Conservation (phyloP, 2,329 filamentous ascomycete genomes). For the Pseudogymnoascus sp. region DNA sequence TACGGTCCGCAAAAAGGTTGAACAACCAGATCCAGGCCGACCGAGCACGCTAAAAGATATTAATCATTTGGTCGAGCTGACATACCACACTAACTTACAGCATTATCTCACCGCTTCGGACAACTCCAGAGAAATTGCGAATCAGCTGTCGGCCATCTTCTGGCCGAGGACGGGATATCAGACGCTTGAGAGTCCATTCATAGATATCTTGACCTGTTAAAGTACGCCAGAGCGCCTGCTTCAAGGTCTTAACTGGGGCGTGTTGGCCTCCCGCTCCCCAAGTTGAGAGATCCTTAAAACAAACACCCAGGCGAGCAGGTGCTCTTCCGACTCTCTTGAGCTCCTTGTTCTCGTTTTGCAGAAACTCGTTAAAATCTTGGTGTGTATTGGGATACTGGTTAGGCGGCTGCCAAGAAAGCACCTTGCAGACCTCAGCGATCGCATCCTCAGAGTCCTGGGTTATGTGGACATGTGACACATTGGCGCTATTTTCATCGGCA, state of each 20-base stretch:
- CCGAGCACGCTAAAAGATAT: constrained; percentile 43
- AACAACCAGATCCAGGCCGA: constrained; percentile 61
- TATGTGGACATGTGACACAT: neutral
- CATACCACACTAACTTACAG: neutral
- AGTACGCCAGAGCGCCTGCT: neutral
- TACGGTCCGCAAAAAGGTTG: constrained; percentile 61
- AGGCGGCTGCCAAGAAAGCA: neutral
- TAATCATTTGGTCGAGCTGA: neutral
- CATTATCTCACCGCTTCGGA: constrained; percentile 5
- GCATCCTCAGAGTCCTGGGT: neutral
- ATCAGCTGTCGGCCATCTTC: neutral
- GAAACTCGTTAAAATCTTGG: neutral
- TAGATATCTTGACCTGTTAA: constrained; percentile 5
- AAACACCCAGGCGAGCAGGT: neutral
- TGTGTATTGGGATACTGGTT: neutral
- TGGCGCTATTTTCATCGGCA: neutral
- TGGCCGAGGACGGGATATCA: neutral
- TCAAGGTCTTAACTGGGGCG: neutral
- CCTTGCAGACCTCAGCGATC: neutral
- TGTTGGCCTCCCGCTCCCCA: neutral
- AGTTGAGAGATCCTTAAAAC: neutral
- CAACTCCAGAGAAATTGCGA: constrained; percentile 3
- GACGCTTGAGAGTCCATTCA: constrained; percentile 3
- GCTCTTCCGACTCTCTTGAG: neutral
- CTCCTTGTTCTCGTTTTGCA: neutral